Conservation (phyloP, 495 filamentous ascomycete species). For the Rostrohypoxylon terebratum region DNA sequence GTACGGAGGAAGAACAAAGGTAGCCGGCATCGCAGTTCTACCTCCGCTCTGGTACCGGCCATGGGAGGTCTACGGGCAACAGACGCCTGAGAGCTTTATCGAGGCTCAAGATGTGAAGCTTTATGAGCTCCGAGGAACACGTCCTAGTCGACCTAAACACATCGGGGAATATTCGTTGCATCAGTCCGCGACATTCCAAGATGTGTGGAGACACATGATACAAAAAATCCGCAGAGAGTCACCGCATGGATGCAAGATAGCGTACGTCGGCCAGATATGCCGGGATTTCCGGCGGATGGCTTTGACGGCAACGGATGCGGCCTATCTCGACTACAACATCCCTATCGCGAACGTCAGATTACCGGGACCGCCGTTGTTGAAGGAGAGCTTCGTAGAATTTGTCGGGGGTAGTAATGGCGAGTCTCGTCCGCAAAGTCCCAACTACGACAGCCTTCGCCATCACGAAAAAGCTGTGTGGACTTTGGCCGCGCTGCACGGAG, state of each 20-base stretch:
- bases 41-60: background rate
- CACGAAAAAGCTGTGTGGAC: slow-evolving; percentile 10
- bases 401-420: too few relatives aligned
- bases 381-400: too few relatives aligned
- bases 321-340: too few relatives aligned
- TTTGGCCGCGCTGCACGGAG: slow-evolving; percentile 6
- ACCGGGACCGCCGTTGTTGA: background rate
- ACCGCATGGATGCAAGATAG: background rate
- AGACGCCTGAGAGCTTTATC: background rate
- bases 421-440: too few relatives aligned
- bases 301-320: background rate
- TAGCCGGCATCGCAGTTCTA: slow-evolving; percentile 19
- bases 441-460: too few relatives aligned
- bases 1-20: background rate
- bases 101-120: background rate
- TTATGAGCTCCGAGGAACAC: background rate
- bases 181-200: background rate
- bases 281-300: slow-evolving; percentile 10
- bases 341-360: background rate
- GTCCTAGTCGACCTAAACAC: background rate
- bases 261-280: slow-evolving; percentile 8
- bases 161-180: background rate
- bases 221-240: background rate
- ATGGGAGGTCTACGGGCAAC: background rate
- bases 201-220: background rate